phyloP scores from a whole-genome alignment of 371 early-diverging fungal species.

The Polyrhizophydium stewartii region DNA sequence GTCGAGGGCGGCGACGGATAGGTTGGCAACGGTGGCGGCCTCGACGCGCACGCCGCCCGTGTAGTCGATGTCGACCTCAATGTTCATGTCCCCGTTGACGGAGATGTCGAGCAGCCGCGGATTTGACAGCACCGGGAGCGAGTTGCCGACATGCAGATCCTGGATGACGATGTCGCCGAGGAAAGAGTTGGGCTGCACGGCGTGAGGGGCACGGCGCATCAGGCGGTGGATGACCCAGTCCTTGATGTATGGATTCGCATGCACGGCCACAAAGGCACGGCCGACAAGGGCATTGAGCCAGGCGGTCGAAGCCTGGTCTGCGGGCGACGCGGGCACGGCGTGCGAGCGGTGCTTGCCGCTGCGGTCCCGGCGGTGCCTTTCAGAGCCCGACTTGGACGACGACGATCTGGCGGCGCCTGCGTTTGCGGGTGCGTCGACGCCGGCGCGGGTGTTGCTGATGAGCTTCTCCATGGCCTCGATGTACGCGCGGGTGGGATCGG shows the following conservation, averaged over 20 bases:
- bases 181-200: constrained; percentile 33
- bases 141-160: constrained; percentile 73
- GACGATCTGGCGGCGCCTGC: too few species aligned
- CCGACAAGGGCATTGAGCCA: constrained; percentile 92
- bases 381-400: too few species aligned
- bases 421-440: constrained; percentile 3
- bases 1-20: constrained; percentile 27
- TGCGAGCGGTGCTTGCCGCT: constrained; percentile 4
- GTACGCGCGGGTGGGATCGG: constrained; percentile 19
- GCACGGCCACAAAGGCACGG: constrained; percentile 47
- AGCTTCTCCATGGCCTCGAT: constrained; percentile 32
- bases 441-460: constrained; percentile 7
- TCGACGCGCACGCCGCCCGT: constrained; percentile 39
- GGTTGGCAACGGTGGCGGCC: constrained; percentile 33
- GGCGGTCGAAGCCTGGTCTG: constrained; percentile 21
- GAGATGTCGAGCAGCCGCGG: constrained; percentile 65
- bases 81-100: constrained; percentile 65
- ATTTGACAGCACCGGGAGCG: constrained; percentile 73
- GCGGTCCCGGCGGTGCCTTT: too few species aligned
- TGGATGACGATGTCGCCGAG: constrained; percentile 78
- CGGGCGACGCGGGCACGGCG: too few species aligned
- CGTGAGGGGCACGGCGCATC: constrained; percentile 10
- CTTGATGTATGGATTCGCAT: constrained; percentile 31
- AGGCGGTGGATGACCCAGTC: constrained; percentile 30
- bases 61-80: constrained; percentile 75